phyloP scores from a whole-genome alignment of 1,284 basidiomycete species.

The Taiwanofungus camphoratus region DNA sequence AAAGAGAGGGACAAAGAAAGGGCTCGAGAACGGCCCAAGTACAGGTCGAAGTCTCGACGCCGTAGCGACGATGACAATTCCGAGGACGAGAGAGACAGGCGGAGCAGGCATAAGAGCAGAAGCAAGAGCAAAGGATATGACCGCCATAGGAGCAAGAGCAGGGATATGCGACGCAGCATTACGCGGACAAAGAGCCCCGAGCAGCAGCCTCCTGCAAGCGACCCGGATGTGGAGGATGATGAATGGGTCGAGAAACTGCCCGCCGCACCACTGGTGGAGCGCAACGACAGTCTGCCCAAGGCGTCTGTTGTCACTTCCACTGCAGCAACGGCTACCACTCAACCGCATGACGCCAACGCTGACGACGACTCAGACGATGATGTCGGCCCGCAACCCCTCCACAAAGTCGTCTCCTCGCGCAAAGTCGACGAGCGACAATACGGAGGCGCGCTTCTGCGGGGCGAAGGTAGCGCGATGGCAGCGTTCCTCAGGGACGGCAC shows the following conservation, averaged over 20 bases:
- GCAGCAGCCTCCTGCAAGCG: slow-evolving; percentile 21
- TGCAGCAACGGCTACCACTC: slow-evolving; percentile 1
- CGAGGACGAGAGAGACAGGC: slow-evolving; percentile 29
- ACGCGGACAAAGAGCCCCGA: slow-evolving; percentile 27
- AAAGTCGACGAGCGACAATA: slow-evolving; percentile 74
- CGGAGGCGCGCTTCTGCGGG: slow-evolving; percentile 83
- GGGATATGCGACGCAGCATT: slow-evolving; percentile 16
- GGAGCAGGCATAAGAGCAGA: slow-evolving; percentile 24
- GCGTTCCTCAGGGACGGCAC: slow-evolving; percentile 87
- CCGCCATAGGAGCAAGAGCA: slow-evolving; percentile 17
- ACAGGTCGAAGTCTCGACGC: slow-evolving; percentile 24
- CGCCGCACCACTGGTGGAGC: slow-evolving; percentile 25
- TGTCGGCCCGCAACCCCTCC: slow-evolving; percentile 56
- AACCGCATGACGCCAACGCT: slow-evolving; percentile 2
- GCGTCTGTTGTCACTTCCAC: slow-evolving; percentile 24
- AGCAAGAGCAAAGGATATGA: slow-evolving; percentile 25
- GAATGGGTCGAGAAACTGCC: slow-evolving; percentile 70
- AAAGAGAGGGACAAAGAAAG: slow-evolving; percentile 33
- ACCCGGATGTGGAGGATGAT: slow-evolving; percentile 43
- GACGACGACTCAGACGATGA: slow-evolving; percentile 44
- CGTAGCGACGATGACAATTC: slow-evolving; percentile 33
- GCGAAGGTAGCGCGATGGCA: slow-evolving; percentile 97
- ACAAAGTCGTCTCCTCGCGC: slow-evolving; percentile 28
- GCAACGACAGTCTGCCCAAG: slow-evolving; percentile 13
- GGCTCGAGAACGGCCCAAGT: slow-evolving; percentile 29